Evolutionary conservation across 148 eudicot genomes (phyloP).

Genomic region (Heliosperma pusillum): DNA sequence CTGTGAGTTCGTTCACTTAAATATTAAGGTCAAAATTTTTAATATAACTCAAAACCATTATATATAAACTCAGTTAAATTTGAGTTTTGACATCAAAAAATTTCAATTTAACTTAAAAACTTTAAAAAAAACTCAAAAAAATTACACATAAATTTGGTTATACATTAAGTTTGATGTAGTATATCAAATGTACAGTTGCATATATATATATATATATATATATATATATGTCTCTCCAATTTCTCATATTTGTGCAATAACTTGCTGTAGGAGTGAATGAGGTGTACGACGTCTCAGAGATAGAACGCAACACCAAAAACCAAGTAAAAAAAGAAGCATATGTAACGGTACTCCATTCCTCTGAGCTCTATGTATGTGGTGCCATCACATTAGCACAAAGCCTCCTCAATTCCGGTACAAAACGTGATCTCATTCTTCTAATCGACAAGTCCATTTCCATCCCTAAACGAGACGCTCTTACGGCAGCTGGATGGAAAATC

Average conservation of each 20-base stretch:
- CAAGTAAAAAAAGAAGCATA: slow-evolving; percentile 61
- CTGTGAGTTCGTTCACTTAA: no score
- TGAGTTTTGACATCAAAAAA: no score
- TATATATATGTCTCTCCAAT: not conserved
- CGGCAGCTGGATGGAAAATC: slow-evolving; percentile 71
- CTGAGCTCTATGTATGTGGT: slow-evolving; percentile 83
- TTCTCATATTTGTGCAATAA: not conserved
- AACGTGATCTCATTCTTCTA: slow-evolving; percentile 83
- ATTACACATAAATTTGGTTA: no score
- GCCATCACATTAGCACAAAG: slow-evolving; percentile 83
- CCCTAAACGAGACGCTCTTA: slow-evolving; percentile 52
- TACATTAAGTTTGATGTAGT: no score
- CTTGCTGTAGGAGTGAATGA: slow-evolving; percentile 44
- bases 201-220: not conserved
- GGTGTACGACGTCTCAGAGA: slow-evolving; percentile 49
- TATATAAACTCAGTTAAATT: no score
- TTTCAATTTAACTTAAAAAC: no score
- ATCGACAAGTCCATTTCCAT: slow-evolving; percentile 68
- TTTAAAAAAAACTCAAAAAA: no score
- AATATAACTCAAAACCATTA: no score
- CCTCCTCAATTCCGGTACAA: slow-evolving; percentile 61
- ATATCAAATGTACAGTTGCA: no score
- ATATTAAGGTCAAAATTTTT: no score
- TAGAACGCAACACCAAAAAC: slow-evolving; percentile 33
- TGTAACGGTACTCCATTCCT: slow-evolving; percentile 84